Percentiles rank a stretch among this genome's conserved stretches.
These are phyloP conservation scores for Nakaseomyces sp. DNA, from an alignment of 1,139 yeast genomes.

Conservation along the genomic window DNA sequence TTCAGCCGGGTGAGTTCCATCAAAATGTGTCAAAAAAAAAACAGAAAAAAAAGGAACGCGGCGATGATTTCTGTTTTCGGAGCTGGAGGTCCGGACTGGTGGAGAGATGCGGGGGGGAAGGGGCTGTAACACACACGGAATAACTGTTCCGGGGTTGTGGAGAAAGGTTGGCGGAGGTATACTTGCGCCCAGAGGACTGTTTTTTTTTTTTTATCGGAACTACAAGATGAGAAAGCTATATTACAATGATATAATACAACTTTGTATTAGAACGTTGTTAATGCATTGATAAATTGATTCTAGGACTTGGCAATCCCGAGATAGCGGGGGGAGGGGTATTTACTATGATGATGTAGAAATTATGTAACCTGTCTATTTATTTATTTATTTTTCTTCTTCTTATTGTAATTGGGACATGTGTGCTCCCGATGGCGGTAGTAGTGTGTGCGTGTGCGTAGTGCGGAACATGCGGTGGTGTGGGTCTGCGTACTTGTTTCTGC, in stretches of 20 bases:
- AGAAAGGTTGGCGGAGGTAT: too few species aligned
- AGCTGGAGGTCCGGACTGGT: background rate
- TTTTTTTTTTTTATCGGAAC: too few species aligned
- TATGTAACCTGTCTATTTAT: background rate
- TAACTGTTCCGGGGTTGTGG: too few species aligned
- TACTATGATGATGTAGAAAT: background rate
- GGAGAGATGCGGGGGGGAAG: background rate
- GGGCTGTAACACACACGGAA: too few species aligned
- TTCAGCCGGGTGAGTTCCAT: too few species aligned
- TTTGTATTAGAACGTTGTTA: too few species aligned
- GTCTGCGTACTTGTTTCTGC: slow-evolving; percentile 1
- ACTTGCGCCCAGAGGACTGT: too few species aligned
- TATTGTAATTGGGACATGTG: slow-evolving; percentile 3
- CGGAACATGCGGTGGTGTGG: slow-evolving; percentile 2
- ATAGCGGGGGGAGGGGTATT: background rate
- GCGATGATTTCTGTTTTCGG: background rate
- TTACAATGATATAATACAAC: too few species aligned
- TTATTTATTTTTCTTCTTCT: background rate
- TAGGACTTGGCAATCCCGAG: background rate
- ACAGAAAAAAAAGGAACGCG: background rate
- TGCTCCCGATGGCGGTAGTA: slow-evolving; percentile 1
- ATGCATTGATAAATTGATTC: too few species aligned
- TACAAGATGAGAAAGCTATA: too few species aligned
- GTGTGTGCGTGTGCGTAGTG: slow-evolving; percentile 1
- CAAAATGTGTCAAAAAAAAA: background rate